Percentiles rank a stretch among this genome's conserved stretches.
phyloP scores from a whole-genome alignment of 1,284 basidiomycete species.

The Leucoagaricus sp. region DNA sequence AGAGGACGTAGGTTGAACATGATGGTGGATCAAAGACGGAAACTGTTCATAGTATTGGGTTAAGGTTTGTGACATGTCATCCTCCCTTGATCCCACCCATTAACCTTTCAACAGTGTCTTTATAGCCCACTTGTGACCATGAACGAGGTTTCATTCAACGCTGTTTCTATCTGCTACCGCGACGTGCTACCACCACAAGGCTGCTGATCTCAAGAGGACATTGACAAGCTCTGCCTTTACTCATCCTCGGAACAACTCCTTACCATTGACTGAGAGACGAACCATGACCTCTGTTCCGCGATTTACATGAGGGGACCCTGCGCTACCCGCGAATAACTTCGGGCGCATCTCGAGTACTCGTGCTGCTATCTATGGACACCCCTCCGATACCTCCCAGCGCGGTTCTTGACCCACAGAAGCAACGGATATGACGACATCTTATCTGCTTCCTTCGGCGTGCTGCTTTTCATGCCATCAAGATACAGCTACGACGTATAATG shows the following conservation, averaged over 20 bases:
- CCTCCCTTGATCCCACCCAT: too few relatives aligned
- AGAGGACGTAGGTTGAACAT: not conserved
- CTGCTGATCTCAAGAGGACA: not conserved
- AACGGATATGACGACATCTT: slow-evolving; percentile 8
- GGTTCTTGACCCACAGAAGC: not conserved
- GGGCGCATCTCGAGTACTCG: not conserved
- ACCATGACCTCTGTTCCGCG: not conserved
- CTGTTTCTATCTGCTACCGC: not conserved
- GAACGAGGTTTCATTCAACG: not conserved
- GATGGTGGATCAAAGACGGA: slow-evolving; percentile 6
- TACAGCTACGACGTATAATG: not conserved
- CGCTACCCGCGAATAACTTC: not conserved
- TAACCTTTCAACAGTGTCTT: not conserved
- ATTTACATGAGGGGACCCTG: not conserved
- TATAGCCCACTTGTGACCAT: not conserved
- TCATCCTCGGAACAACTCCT: not conserved
- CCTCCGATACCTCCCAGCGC: not conserved
- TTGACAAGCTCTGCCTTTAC: not conserved
- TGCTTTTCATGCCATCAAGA: slow-evolving; percentile 2
- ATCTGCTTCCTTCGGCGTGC: not conserved
- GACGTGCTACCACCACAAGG: not conserved
- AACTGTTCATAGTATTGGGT: slow-evolving; percentile 9
- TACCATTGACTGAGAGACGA: not conserved
- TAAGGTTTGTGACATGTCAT: slow-evolving; percentile 14
- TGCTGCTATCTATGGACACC: not conserved